These are phyloP conservation scores for Taxillus chinensis DNA, from an alignment of 164 flowering plant species.

Conservation along the genomic window DNA sequence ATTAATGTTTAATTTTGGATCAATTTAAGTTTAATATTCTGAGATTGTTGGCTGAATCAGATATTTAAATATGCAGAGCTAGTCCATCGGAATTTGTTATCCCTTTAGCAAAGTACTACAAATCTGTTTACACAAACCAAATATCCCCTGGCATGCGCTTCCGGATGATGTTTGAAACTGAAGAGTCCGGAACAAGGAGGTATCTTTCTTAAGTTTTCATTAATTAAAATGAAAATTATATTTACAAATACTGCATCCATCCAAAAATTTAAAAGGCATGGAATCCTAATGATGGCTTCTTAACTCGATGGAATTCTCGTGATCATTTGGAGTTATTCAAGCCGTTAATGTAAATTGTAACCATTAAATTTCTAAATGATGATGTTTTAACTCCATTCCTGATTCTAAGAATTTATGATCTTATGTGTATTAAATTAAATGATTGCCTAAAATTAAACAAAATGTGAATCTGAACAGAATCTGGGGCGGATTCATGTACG, in stretches of 20 bases:
- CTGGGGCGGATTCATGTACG: too few species aligned
- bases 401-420: too few species aligned
- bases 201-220: slow-evolving; percentile 11
- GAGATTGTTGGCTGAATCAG: neutral
- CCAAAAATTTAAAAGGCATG: too few species aligned
- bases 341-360: too few species aligned
- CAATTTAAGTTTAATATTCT: neutral
- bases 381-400: too few species aligned
- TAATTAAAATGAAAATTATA: neutral
- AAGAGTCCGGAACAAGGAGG: slow-evolving; percentile 96
- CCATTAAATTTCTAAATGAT: too few species aligned
- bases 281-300: neutral
- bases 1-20: neutral
- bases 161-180: slow-evolving; percentile 98
- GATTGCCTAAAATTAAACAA: too few species aligned
- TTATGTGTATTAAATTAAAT: too few species aligned
- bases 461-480: too few species aligned
- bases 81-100: slow-evolving; percentile 98
- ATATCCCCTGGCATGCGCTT: slow-evolving; percentile 96
- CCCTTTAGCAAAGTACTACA: slow-evolving; percentile 92
- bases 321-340: too few species aligned
- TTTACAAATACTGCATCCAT: too few species aligned
- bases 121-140: slow-evolving; percentile 69
- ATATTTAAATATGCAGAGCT: slow-evolving; percentile 41
- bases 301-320: too few species aligned